These are phyloP conservation scores for Fusarium newnesense DNA, from an alignment of 2,329 filamentous ascomycete genomes.

Conservation along the genomic window DNA sequence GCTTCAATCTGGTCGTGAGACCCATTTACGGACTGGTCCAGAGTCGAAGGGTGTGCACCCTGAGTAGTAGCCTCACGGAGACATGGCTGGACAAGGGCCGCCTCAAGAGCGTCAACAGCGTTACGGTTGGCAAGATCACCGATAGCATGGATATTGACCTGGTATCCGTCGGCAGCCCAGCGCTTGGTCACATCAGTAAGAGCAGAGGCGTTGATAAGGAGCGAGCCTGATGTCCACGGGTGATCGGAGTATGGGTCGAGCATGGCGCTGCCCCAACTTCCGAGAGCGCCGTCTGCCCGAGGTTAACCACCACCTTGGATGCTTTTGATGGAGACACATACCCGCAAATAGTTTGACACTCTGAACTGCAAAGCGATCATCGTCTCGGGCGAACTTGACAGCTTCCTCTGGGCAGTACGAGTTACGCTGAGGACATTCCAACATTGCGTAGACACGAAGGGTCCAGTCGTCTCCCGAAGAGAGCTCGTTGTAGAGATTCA, in stretches of 20 bases:
- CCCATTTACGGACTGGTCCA: not conserved
- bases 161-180: slow-evolving; percentile 71
- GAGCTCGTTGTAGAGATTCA: slow-evolving; percentile 65
- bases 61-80: slow-evolving; percentile 47
- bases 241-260: slow-evolving; percentile 76
- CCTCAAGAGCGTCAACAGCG: slow-evolving; percentile 70
- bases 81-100: slow-evolving; percentile 65
- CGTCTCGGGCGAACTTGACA: slow-evolving; percentile 53
- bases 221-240: slow-evolving; percentile 68
- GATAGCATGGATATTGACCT: slow-evolving; percentile 79
- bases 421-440: slow-evolving; percentile 72
- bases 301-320: not conserved
- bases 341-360: slow-evolving; percentile 78
- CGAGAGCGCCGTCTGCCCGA: slow-evolving; percentile 70
- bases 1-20: slow-evolving; percentile 33
- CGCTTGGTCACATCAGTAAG: slow-evolving; percentile 63
- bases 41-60: slow-evolving; percentile 13
- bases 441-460: slow-evolving; percentile 74
- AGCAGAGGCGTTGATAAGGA: slow-evolving; percentile 72
- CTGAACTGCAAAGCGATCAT: slow-evolving; percentile 64
- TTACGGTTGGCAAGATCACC: slow-evolving; percentile 75
- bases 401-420: slow-evolving; percentile 68
- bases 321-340: slow-evolving; percentile 45
- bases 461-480: slow-evolving; percentile 63
- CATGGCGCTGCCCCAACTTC: slow-evolving; percentile 77